Base-by-base conservation (phyloP, 768 basidiomycete species). In the Macrolepiota albuminosa region DNA sequence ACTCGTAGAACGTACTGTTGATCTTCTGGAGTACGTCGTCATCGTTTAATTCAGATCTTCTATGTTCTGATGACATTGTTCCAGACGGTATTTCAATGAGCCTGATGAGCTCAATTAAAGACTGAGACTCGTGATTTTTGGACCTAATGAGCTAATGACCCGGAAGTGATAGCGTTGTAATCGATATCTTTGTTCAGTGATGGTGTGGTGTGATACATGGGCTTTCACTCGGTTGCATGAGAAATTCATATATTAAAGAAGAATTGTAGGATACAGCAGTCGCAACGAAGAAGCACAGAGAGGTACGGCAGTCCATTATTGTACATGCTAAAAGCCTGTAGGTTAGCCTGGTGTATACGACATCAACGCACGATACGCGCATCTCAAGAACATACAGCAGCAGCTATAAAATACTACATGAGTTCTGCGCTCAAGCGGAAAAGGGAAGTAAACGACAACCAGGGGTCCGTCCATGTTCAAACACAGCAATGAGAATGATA, bases 341-440 rank as follows among this genome's bases (percentile, higher is more conserved):
- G n/a, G 53, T 54, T 54, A 54, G 39, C 29, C 39, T 53, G 39
- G 53, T 54, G 42, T 54, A 54, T 42, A 42, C 6, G 53, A 54
- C 39, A 42, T 31, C 53, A 42, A 54, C 29, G 21, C 24, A 40
- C 40, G 16, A 42, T 42, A 54, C 29, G 39, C 24, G 42, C 39
- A 54, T 42, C 29, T 37, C 52, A 11, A 29, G 39, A 31, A 16
- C 33, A 50, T 54, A 40, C 51, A 39, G 52, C 52, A 29, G 16
- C 16, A 39, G 8, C 34, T 52, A 52, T 9, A 53, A 42, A 31
- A 42, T 42, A 54, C 34, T 37, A 39, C 18, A 53, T 10, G 9
- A 4, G 53, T 54, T 54, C 53, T 42, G 53, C 16, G 10, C n/a
- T 31, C 37, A 40, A 40, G 39, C 39, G 13, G 14, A 40, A 54